phyloP scores from a whole-genome alignment of 306 rosid species.

The Chamaecrista fasciculata region DNA sequence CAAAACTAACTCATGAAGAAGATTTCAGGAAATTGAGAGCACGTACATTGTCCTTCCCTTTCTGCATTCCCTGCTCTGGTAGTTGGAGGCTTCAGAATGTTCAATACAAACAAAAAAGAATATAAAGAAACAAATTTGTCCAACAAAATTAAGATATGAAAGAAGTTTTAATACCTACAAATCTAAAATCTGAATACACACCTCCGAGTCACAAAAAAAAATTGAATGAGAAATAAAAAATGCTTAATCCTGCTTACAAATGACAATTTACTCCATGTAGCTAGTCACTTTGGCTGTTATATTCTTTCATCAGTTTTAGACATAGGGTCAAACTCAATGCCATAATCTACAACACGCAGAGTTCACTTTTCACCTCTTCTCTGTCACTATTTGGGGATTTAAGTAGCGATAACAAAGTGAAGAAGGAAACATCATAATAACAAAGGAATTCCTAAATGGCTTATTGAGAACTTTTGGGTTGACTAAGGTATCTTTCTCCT shows the following conservation, averaged over 20 bases:
- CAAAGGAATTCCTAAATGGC: neutral
- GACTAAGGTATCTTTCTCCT: neutral
- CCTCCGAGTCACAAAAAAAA: neutral
- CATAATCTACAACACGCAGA: neutral
- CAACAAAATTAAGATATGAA: neutral
- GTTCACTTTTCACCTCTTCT: neutral
- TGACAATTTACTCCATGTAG: neutral
- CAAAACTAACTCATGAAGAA: neutral
- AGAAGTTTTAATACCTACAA: neutral
- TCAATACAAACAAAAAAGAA: neutral
- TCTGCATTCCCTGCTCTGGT: neutral
- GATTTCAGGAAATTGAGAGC: neutral
- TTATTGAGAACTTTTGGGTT: neutral
- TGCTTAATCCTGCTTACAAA: neutral
- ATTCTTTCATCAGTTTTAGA: neutral
- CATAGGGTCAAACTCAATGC: neutral
- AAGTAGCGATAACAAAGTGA: neutral
- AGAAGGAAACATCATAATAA: neutral
- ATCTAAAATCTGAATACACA: neutral
- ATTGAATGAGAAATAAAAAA: neutral
- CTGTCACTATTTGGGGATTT: neutral
- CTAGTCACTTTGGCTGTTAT: neutral
- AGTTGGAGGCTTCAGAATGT: constrained; percentile 31
- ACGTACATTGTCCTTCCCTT: constrained; percentile 33
- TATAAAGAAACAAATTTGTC: neutral